phyloP scores from a whole-genome alignment of 768 basidiomycete species.

The Tylopilus sp. region DNA sequence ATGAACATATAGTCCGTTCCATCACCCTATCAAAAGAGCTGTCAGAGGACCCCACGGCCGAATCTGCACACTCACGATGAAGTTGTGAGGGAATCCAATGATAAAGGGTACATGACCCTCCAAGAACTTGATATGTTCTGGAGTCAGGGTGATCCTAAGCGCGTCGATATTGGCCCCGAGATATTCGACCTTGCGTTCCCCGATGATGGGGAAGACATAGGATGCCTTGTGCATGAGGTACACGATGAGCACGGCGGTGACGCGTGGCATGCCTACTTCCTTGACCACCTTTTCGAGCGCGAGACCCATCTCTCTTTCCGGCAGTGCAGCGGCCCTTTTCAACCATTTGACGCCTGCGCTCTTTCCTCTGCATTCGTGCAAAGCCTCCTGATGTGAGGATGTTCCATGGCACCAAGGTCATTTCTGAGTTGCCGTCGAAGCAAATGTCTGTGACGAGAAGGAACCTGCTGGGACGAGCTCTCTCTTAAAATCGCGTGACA shows the following conservation, averaged over 20 bases:
- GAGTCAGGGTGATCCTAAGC: constrained; percentile 32
- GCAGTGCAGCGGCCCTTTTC: constrained; percentile 39
- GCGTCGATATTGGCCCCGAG: constrained; percentile 40
- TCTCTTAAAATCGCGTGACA: constrained; percentile 46
- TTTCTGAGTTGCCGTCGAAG: constrained; percentile 1
- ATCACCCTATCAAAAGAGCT: constrained; percentile 20
- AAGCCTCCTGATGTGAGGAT: constrained; percentile 28
- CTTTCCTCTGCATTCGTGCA: constrained; percentile 28
- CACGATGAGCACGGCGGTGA: constrained; percentile 38
- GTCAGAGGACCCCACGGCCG: background rate
- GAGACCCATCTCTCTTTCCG: constrained; percentile 31
- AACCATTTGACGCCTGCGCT: constrained; percentile 20
- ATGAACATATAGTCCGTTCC: constrained; percentile 19
- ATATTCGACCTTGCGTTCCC: constrained; percentile 41
- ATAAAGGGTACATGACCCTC: constrained; percentile 28
- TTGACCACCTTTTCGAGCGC: constrained; percentile 38
- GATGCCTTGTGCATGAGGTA: constrained; percentile 43
- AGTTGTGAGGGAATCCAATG: constrained; percentile 35
- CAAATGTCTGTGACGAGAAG: background rate
- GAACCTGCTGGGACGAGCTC: constrained; percentile 48
- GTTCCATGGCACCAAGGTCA: constrained; percentile 35
- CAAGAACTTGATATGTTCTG: constrained; percentile 32
- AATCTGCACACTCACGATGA: constrained; percentile 24
- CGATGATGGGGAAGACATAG: constrained; percentile 41
- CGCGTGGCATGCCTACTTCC: constrained; percentile 34